Percentiles rank a stretch among this genome's conserved stretches.
phyloP scores from a whole-genome alignment of 768 basidiomycete species.

The Kwoniella heveanensis region DNA sequence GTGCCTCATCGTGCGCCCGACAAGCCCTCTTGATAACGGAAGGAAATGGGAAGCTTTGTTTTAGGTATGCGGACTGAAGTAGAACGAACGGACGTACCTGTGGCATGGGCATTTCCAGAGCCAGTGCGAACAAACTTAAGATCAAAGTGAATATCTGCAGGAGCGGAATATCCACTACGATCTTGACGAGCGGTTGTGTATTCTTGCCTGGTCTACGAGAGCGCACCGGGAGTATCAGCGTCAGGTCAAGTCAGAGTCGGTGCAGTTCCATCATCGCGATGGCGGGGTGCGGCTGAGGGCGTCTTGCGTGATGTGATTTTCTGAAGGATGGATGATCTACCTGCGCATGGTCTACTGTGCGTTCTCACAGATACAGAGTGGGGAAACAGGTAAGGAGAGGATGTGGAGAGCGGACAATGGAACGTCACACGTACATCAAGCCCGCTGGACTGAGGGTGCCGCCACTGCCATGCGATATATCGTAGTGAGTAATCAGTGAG shows the following conservation, averaged over 20 bases:
- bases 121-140: conserved; percentile 64
- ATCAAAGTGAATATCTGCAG: conserved; percentile 71
- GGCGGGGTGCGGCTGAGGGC: too few species aligned
- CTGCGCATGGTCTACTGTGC: too few species aligned
- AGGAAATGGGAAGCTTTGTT: too few species aligned
- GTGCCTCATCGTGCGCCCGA: too few species aligned
- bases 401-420: background rate
- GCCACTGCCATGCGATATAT: conserved; percentile 58
- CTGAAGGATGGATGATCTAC: too few species aligned
- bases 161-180: conserved; percentile 77
- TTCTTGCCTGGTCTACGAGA: conserved; percentile 64
- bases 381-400: background rate
- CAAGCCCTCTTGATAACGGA: too few species aligned
- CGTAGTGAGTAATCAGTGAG: too few species aligned
- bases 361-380: too few species aligned
- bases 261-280: too few species aligned
- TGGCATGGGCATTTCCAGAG: conserved; percentile 73
- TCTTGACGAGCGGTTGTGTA: conserved; percentile 66
- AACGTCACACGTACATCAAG: conserved; percentile 40
- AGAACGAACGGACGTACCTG: conserved; percentile 27
- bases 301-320: too few species aligned
- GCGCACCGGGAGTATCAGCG: background rate
- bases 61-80: too few species aligned
- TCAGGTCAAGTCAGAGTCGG: too few species aligned
- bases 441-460: conserved; percentile 63